Evolutionary conservation across 129 eudicot genomes (phyloP).

Genomic region (Ambrosia artemisiifolia): DNA sequence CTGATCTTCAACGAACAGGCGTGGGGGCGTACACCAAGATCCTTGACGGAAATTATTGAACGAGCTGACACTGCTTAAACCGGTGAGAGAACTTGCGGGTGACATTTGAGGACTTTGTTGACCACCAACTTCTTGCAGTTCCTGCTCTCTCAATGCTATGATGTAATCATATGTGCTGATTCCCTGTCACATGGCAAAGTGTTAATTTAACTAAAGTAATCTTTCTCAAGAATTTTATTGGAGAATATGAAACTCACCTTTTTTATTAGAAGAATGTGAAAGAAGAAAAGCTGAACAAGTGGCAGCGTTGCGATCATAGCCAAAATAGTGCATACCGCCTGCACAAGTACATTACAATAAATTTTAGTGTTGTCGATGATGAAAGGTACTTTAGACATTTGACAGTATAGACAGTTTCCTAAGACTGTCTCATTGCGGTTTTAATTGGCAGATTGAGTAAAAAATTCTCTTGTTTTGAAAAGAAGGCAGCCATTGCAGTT

Average conservation of each 20-base stretch:
- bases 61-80: slow-evolving; percentile 93
- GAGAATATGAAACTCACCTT: slow-evolving; percentile 45
- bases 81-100: slow-evolving; percentile 84
- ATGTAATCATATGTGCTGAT: slow-evolving; percentile 96
- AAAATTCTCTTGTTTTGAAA: not conserved
- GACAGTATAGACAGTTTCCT: not conserved
- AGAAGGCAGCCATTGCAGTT: not conserved
- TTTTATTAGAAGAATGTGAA: slow-evolving; percentile 94
- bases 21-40: slow-evolving; percentile 99
- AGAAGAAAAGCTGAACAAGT: slow-evolving; percentile 91
- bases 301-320: slow-evolving; percentile 99
- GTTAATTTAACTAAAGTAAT: not conserved
- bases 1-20: slow-evolving; percentile 94
- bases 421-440: not conserved
- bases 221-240: not conserved
- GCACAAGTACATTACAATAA: slow-evolving; percentile 20
- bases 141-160: slow-evolving; percentile 93
- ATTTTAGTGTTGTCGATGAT: not conserved
- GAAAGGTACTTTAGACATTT: slow-evolving; percentile 3
- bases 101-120: slow-evolving; percentile 99
- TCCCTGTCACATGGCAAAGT: slow-evolving; percentile 44
- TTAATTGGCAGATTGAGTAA: not conserved
- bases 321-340: slow-evolving; percentile 94
- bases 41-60: slow-evolving; percentile 80
- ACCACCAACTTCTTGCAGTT: slow-evolving; percentile 70